Evolutionary conservation across 768 basidiomycete species (phyloP).

Genomic region (Tulasnella sp.): DNA sequence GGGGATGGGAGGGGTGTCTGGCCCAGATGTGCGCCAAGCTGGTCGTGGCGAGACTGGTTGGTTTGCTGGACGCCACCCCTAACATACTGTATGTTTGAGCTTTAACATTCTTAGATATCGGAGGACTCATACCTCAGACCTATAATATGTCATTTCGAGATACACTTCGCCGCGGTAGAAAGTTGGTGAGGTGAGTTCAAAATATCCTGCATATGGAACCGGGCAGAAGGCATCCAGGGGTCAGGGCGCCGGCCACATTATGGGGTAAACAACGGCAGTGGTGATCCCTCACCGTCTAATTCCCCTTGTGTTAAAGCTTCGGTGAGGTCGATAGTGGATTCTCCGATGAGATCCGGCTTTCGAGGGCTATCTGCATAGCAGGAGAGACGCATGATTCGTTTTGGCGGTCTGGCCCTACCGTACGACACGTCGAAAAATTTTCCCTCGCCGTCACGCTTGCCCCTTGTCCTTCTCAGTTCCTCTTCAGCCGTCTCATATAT

Average conservation of each 20-base stretch:
- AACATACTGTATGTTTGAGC: constrained; percentile 15
- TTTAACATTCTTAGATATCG: background rate
- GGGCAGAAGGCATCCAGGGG: constrained; percentile 29
- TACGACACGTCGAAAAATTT: constrained; percentile 44
- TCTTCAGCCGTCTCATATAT: constrained; percentile 71
- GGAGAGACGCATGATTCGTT: constrained; percentile 63
- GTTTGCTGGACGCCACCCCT: constrained; percentile 73
- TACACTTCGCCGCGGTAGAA: constrained; percentile 90
- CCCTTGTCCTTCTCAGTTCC: constrained; percentile 45
- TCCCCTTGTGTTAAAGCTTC: constrained; percentile 92
- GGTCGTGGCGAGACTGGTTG: constrained; percentile 49
- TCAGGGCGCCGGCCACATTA: background rate
- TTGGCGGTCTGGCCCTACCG: constrained; percentile 49
- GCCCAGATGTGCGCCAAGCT: background rate
- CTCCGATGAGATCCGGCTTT: constrained; percentile 95
- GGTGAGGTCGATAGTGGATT: constrained; percentile 79
- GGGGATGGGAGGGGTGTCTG: constrained; percentile 41
- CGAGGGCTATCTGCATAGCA: constrained; percentile 94
- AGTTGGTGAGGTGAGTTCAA: constrained; percentile 81
- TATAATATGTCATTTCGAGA: constrained; percentile 95
- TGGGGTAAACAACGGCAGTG: background rate
- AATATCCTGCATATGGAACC: constrained; percentile 72
- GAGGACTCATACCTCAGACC: constrained; percentile 72
- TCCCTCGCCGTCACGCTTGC: constrained; percentile 40
- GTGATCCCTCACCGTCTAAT: constrained; percentile 72